Evolutionary conservation across 768 basidiomycete species (phyloP).

Genomic region (Phylloporus scabripes): DNA sequence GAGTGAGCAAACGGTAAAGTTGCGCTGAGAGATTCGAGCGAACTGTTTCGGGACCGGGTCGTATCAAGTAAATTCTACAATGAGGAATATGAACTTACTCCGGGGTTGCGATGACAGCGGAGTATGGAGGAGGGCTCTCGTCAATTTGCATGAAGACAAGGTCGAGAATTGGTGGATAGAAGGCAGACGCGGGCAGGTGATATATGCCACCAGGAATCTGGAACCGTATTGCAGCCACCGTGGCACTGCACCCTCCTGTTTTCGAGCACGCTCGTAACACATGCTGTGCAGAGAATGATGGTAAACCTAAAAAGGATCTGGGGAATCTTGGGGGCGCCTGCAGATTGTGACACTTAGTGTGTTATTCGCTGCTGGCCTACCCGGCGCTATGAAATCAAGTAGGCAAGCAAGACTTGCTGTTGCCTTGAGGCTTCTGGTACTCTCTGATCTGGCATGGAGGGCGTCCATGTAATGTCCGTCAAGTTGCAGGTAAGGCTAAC

Average conservation of each 20-base stretch:
- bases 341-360: not conserved
- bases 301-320: not conserved
- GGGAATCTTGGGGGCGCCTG: slow-evolving; percentile 5
- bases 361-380: not conserved
- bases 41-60: not conserved
- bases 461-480: not conserved
- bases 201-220: not conserved
- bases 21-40: not conserved
- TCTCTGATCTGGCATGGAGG: not conserved
- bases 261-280: not conserved
- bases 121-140: slow-evolving; percentile 18
- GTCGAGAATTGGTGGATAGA: not conserved
- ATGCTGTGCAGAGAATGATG: not conserved
- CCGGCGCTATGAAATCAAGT: not conserved
- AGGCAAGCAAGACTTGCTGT: no score
- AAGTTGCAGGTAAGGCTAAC: not conserved
- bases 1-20: slow-evolving; percentile 10
- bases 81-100: not conserved
- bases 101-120: not conserved
- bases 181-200: not conserved
- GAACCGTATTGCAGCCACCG: not conserved
- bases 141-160: slow-evolving; percentile 1
- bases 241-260: no score
- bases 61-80: not conserved
- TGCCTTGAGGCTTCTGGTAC: slow-evolving; percentile 4